Percentiles rank a stretch among this genome's conserved stretches.
phyloP scores from a whole-genome alignment of 2,329 filamentous ascomycete species.

The Delphinella strobiligena region DNA sequence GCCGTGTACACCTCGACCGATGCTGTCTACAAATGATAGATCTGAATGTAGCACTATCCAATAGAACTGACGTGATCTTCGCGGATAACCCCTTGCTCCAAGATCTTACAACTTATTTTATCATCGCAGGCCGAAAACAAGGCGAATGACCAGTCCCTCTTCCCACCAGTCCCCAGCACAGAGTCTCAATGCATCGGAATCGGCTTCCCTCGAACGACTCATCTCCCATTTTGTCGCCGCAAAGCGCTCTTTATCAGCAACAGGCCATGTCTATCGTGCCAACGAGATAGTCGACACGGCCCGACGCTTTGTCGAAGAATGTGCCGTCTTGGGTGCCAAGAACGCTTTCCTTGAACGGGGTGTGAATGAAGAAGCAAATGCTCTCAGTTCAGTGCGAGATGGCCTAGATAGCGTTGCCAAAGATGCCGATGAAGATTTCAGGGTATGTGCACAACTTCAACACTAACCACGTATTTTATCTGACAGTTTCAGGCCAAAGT shows the following conservation, averaged over 20 bases:
- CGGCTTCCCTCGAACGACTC: slow-evolving; percentile 56
- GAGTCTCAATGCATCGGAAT: slow-evolving; percentile 22
- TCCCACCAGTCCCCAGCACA: slow-evolving; percentile 30
- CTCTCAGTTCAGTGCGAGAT: slow-evolving; percentile 30
- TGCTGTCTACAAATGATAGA: too few relatives aligned
- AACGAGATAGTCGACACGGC: slow-evolving; percentile 74
- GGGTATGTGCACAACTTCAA: slow-evolving; percentile 22
- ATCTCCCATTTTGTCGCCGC: slow-evolving; percentile 76
- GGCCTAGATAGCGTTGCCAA: slow-evolving; percentile 30
- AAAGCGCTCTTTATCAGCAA: slow-evolving; percentile 76
- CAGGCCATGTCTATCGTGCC: slow-evolving; percentile 64
- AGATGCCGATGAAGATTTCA: slow-evolving; percentile 32
- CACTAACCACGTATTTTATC: neutral
- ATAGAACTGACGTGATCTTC: neutral
- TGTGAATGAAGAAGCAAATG: slow-evolving; percentile 32
- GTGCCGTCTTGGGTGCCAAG: slow-evolving; percentile 52
- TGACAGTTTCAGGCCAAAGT: slow-evolving; percentile 36
- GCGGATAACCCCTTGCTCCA: neutral
- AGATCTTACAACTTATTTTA: neutral
- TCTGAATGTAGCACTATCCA: too few relatives aligned
- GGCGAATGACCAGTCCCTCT: slow-evolving; percentile 12
- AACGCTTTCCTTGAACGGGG: slow-evolving; percentile 31
- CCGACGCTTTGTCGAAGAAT: slow-evolving; percentile 64
- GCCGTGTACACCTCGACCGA: too few relatives aligned
- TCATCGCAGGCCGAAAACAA: too few relatives aligned